Conservation (phyloP, 1,139 yeast species). For the Zygoascus sp. region DNA sequence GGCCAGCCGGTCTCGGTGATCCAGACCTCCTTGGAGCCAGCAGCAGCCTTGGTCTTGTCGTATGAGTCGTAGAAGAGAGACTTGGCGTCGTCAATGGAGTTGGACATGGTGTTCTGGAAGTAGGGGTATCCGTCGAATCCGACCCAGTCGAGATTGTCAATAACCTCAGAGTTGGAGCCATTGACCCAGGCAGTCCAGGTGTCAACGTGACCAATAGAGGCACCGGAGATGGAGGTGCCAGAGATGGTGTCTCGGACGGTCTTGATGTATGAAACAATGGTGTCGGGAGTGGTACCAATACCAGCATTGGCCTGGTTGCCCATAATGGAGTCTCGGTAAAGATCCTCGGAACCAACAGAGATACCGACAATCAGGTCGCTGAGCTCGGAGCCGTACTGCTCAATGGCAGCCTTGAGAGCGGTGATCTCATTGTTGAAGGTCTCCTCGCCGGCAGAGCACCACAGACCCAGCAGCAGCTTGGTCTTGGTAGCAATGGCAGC, state of each 20-base stretch:
- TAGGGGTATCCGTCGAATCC: slow-evolving; percentile 26
- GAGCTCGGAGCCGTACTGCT: slow-evolving; percentile 21
- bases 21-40: slow-evolving; percentile 66
- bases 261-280: slow-evolving; percentile 59
- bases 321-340: slow-evolving; percentile 57
- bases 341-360: slow-evolving; percentile 87
- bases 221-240: slow-evolving; percentile 19
- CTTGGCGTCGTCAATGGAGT: slow-evolving; percentile 21
- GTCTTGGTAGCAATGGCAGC: slow-evolving; percentile 35
- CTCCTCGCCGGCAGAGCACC: slow-evolving; percentile 32
- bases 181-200: slow-evolving; percentile 29
- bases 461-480: slow-evolving; percentile 31
- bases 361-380: slow-evolving; percentile 51
- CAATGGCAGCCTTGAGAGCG: slow-evolving; percentile 29
- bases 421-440: slow-evolving; percentile 31
- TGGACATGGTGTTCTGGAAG: slow-evolving; percentile 28
- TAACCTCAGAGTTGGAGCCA: slow-evolving; percentile 23
- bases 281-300: slow-evolving; percentile 57
- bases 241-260: slow-evolving; percentile 53
- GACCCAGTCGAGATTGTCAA: slow-evolving; percentile 21
- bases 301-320: slow-evolving; percentile 28
- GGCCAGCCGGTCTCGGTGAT: slow-evolving; percentile 86
- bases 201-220: slow-evolving; percentile 25
- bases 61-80: slow-evolving; percentile 19
- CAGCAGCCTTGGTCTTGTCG: slow-evolving; percentile 20